Evolutionary conservation across 2,329 filamentous ascomycete species (phyloP).

Genomic region (Niveomyces coronatus): DNA sequence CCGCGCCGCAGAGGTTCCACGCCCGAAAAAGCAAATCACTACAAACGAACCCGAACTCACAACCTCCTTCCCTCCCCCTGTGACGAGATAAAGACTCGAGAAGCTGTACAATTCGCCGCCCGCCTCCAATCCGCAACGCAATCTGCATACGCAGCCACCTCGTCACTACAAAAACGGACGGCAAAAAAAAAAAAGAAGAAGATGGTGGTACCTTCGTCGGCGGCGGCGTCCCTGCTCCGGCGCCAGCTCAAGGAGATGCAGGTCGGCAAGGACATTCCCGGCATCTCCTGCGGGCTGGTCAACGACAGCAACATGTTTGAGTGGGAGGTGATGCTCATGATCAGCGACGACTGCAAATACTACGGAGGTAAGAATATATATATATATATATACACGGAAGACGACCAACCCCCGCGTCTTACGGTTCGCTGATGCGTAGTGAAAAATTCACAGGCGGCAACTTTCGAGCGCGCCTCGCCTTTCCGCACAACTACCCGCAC

Average conservation of each 20-base stretch:
- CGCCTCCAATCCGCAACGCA: too few species aligned
- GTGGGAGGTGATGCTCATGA: slow-evolving; percentile 99
- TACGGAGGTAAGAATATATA: slow-evolving; percentile 79
- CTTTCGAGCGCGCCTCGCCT: slow-evolving; percentile 76
- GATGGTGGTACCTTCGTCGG: slow-evolving; percentile 36
- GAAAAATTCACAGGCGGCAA: slow-evolving; percentile 60
- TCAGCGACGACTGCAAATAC: slow-evolving; percentile 84
- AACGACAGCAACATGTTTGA: slow-evolving; percentile 83
- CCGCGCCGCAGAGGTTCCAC: not conserved
- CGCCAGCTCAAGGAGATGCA: slow-evolving; percentile 94
- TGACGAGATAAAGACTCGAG: too few species aligned
- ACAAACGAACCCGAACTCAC: too few species aligned
- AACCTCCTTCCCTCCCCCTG: too few species aligned
- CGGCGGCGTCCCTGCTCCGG: slow-evolving; percentile 63
- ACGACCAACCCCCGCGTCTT: not conserved
- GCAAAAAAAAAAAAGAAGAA: not conserved
- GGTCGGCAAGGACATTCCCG: slow-evolving; percentile 78
- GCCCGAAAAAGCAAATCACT: slow-evolving; percentile 1
- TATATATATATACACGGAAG: too few species aligned
- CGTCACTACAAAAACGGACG: not conserved
- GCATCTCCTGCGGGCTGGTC: slow-evolving; percentile 85
- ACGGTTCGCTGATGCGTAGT: not conserved
- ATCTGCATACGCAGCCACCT: too few species aligned
- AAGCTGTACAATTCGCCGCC: too few species aligned
- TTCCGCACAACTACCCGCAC: slow-evolving; percentile 78